These are phyloP conservation scores for Triticum dicoccoides DNA, from an alignment of 176 grass and related monocot genomes.

Conservation along the genomic window DNA sequence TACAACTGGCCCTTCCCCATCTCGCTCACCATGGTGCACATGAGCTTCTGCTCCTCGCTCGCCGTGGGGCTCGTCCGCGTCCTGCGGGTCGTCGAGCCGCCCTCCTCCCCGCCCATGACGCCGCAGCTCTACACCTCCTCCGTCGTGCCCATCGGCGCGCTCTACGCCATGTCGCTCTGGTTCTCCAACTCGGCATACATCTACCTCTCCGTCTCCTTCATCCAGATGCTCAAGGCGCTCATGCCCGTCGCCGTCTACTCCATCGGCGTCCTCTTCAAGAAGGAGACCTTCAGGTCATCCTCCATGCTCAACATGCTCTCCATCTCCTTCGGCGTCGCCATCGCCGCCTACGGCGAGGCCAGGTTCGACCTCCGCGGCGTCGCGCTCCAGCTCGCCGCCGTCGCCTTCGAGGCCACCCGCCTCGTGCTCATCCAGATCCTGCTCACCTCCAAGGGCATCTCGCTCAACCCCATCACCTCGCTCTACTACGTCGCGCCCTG, in stretches of 20 bases:
- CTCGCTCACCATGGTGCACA: constrained; percentile 93
- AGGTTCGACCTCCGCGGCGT: constrained; percentile 72
- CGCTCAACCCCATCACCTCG: constrained; percentile 94
- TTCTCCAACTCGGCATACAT: constrained; percentile 99
- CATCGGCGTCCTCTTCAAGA: constrained; percentile 74
- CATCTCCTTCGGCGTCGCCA: constrained; percentile 92
- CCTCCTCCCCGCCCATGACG: constrained; percentile 67
- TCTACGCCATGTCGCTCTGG: constrained; percentile 95
- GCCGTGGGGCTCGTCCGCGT: constrained; percentile 69
- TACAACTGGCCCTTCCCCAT: constrained; percentile 99
- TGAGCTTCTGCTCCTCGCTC: constrained; percentile 89
- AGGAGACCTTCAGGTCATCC: constrained; percentile 63
- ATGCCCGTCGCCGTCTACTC: constrained; percentile 98
- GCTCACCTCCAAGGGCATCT: constrained; percentile 91
- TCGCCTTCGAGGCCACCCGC: constrained; percentile 81
- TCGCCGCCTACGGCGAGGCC: constrained; percentile 96
- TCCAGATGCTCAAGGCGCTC: constrained; percentile 99
- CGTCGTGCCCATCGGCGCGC: constrained; percentile 84
- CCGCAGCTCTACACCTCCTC: constrained; percentile 67
- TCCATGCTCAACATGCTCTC: constrained; percentile 99
- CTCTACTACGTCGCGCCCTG: constrained; percentile 89
- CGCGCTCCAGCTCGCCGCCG: constrained; percentile 75
- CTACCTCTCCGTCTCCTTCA: constrained; percentile 97
- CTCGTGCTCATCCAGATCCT: constrained; percentile 99
- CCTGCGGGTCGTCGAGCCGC: constrained; percentile 69